These are phyloP conservation scores for Diatrype stigma DNA, from an alignment of 2,329 filamentous ascomycete species.

Conservation along the genomic window DNA sequence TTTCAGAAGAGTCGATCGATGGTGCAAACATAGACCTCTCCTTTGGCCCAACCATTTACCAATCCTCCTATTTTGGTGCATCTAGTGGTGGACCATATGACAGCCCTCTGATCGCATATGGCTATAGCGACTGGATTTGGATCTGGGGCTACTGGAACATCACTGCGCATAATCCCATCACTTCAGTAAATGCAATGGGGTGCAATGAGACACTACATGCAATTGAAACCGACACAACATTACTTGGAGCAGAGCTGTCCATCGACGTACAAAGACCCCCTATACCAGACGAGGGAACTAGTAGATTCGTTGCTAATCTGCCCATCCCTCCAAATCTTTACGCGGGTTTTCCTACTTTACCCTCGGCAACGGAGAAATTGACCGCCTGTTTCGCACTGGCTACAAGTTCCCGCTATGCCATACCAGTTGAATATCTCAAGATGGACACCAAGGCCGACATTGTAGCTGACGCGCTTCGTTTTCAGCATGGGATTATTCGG, in stretches of 20 bases:
- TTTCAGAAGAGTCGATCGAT: too few species aligned
- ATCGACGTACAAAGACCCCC: slow-evolving; percentile 28
- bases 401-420: slow-evolving; percentile 29
- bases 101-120: too few species aligned
- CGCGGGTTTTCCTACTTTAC: too few species aligned
- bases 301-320: slow-evolving; percentile 14
- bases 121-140: slow-evolving; percentile 26
- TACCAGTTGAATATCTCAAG: slow-evolving; percentile 22
- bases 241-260: slow-evolving; percentile 11
- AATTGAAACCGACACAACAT: slow-evolving; percentile 14
- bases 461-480: slow-evolving; percentile 27
- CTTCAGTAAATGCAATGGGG: slow-evolving; percentile 27
- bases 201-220: slow-evolving; percentile 36
- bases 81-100: too few species aligned
- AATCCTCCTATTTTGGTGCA: too few species aligned
- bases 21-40: too few species aligned
- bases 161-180: slow-evolving; percentile 19
- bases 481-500: slow-evolving; percentile 33
- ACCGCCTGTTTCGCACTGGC: slow-evolving; percentile 33
- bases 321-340: slow-evolving; percentile 21
- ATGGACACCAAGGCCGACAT: slow-evolving; percentile 7
- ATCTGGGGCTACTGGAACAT: slow-evolving; percentile 29
- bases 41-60: too few species aligned
- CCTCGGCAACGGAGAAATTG: slow-evolving; percentile 24
- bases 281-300: slow-evolving; percentile 18